Percentiles rank a stretch among this genome's conserved stretches.
These are phyloP conservation scores for Colletotrichum lentis DNA, from an alignment of 2,329 filamentous ascomycete species.

Conservation along the genomic window DNA sequence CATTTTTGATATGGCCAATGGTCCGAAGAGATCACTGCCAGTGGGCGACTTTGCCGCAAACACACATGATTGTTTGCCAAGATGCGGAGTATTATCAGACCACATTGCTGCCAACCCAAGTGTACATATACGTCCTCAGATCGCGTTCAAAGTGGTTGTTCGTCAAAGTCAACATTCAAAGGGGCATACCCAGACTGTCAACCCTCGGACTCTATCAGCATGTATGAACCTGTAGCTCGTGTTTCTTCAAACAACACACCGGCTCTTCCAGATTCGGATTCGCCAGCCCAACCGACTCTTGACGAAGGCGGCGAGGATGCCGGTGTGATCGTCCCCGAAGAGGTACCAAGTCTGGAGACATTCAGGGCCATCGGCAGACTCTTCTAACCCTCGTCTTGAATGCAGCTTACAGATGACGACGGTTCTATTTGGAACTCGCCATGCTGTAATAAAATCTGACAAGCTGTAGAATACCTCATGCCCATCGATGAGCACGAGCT, in stretches of 20 bases:
- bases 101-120: too few species aligned
- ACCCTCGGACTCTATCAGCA: background rate
- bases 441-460: background rate
- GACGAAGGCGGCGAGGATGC: background rate
- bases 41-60: background rate
- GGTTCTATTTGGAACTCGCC: background rate
- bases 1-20: background rate
- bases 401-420: background rate
- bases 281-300: background rate
- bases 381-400: too few species aligned
- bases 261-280: background rate
- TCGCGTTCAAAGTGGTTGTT: background rate
- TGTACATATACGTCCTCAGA: background rate
- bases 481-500: slow-evolving; percentile 27
- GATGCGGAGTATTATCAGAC: background rate
- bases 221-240: background rate
- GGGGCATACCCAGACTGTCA: background rate
- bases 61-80: background rate
- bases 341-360: background rate
- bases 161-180: background rate
- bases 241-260: background rate
- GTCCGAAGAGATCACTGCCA: background rate
- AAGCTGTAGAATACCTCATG: slow-evolving; percentile 9
- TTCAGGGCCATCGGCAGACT: background rate
- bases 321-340: background rate